phyloP scores from a whole-genome alignment of 2,329 filamentous ascomycete species.

The Aureobasidium melanogenum region DNA sequence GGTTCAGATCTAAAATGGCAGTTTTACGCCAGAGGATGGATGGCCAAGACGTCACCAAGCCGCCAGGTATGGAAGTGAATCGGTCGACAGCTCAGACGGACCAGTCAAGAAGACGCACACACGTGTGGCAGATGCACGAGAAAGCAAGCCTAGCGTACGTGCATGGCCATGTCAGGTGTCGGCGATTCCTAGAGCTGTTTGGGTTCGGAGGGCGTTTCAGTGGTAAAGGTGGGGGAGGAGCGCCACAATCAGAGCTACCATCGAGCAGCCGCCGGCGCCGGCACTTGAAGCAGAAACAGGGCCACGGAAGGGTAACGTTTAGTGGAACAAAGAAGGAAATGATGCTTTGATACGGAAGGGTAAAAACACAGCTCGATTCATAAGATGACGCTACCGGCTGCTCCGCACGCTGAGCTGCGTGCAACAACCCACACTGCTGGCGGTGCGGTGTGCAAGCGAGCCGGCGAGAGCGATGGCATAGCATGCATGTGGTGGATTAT shows the following conservation, averaged over 20 bases:
- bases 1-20: constrained; percentile 3
- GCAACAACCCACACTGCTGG: neutral
- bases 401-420: neutral
- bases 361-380: constrained; percentile 8
- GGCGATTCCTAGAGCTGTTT: constrained; percentile 1
- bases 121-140: neutral
- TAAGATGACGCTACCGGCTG: constrained; percentile 2
- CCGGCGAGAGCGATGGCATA: constrained; percentile 8
- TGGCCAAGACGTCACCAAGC: constrained; percentile 9
- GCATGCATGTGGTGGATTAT: constrained; percentile 4
- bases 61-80: neutral
- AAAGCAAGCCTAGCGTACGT: neutral
- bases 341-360: constrained; percentile 8
- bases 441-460: neutral
- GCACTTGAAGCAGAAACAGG: neutral
- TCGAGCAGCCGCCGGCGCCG: neutral
- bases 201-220: constrained; percentile 1
- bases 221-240: neutral
- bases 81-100: neutral
- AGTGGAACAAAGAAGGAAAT: constrained; percentile 3
- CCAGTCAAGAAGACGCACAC: neutral
- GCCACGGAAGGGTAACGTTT: neutral
- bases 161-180: constrained; percentile 6
- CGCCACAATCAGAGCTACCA: constrained; percentile 12
- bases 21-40: neutral